phyloP scores from a whole-genome alignment of 192 early-diverging fungal species.

The Linnemannia exigua region DNA sequence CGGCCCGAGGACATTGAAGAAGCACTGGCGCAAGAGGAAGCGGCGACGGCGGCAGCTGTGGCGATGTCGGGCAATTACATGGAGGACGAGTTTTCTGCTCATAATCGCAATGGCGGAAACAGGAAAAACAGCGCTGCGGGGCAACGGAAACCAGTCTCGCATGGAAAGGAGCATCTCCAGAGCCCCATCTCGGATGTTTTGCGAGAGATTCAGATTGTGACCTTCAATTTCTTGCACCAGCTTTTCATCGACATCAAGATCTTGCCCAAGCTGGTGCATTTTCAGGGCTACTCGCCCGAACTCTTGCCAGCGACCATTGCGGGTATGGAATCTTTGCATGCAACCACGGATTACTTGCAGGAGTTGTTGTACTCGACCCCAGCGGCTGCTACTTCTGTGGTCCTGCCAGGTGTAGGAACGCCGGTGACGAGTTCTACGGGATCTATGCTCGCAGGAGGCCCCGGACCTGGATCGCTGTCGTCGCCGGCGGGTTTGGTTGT shows the following conservation, averaged over 20 bases:
- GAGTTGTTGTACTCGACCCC: conserved; percentile 26
- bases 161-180: not conserved
- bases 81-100: not conserved
- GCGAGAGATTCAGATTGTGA: conserved; percentile 39
- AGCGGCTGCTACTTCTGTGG: not conserved
- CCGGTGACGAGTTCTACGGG: not conserved
- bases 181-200: conserved; percentile 15
- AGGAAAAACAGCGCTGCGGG: conserved; percentile 1
- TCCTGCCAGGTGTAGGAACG: not conserved
- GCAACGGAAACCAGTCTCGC: not conserved
- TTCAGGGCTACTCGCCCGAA: conserved; percentile 48
- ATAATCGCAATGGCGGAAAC: not conserved
- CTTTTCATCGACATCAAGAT: conserved; percentile 51
- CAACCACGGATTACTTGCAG: conserved; percentile 37
- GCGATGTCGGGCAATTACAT: not conserved
- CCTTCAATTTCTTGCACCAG: conserved; percentile 54
- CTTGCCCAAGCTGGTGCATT: conserved; percentile 47
- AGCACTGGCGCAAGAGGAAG: not conserved
- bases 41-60: not conserved
- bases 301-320: conserved; percentile 33
- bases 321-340: conserved; percentile 41
- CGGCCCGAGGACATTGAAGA: conserved; percentile 21
- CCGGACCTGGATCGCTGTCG: not conserved
- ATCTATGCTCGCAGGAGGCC: conserved; percentile 3
- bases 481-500: not conserved